These are phyloP conservation scores for Lentinula lateritia DNA, from an alignment of 768 basidiomycete genomes.

Conservation along the genomic window DNA sequence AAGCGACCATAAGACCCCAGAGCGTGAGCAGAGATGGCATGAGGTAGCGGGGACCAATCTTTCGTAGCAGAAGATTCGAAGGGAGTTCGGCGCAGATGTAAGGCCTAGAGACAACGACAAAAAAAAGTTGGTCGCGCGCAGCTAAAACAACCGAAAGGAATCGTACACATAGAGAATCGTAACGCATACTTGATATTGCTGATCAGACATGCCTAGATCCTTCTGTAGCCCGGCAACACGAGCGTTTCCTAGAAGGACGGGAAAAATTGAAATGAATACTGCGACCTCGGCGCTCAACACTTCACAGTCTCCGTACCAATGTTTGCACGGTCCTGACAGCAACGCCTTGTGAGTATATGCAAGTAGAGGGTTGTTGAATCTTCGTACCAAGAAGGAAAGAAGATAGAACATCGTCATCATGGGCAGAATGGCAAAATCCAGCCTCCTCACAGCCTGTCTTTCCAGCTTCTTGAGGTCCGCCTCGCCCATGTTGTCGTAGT, in stretches of 20 bases:
- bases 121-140: background rate
- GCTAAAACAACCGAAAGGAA: background rate
- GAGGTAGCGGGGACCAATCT: conserved; percentile 41
- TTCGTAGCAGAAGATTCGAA: conserved; percentile 38
- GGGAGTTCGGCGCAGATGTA: conserved; percentile 45
- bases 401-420: conserved; percentile 34
- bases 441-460: conserved; percentile 12
- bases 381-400: conserved; percentile 28
- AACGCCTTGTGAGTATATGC: background rate
- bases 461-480: conserved; percentile 6
- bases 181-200: conserved; percentile 29
- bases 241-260: conserved; percentile 30
- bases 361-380: background rate
- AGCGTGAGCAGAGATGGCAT: conserved; percentile 41
- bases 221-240: conserved; percentile 43
- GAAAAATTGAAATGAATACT: background rate
- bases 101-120: conserved; percentile 17
- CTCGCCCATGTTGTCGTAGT: background rate
- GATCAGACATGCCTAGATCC: conserved; percentile 32
- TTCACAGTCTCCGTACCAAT: conserved; percentile 18
- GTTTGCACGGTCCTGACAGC: conserved; percentile 25
- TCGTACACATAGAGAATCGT: conserved; percentile 26
- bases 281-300: background rate
- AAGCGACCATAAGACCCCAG: conserved; percentile 45
- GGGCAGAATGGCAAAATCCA: conserved; percentile 28